Evolutionary conservation across 2,329 filamentous ascomycete genomes (phyloP).

Genomic region (Eutypella sp.): DNA sequence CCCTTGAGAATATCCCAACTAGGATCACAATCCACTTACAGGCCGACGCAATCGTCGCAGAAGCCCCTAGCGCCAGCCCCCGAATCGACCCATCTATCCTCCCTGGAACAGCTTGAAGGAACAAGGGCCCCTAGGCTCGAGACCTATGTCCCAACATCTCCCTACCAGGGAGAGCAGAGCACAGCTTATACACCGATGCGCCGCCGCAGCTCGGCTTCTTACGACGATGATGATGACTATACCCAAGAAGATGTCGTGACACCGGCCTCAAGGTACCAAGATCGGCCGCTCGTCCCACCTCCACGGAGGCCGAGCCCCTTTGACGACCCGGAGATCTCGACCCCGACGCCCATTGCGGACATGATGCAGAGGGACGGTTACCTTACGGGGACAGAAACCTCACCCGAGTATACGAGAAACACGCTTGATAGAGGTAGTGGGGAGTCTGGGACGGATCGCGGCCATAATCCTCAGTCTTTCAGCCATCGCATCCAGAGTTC

Average conservation of each 20-base stretch:
- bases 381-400: not conserved
- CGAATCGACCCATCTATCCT: conserved; percentile 9
- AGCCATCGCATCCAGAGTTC: conserved; percentile 9
- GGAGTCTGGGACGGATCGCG: not conserved
- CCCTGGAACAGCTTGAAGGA: conserved; percentile 8
- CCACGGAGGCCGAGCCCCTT: conserved; percentile 10
- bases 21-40: conserved; percentile 15
- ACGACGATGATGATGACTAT: conserved; percentile 24
- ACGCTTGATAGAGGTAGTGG: conserved; percentile 9
- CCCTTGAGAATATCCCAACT: conserved; percentile 7
- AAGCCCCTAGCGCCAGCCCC: conserved; percentile 8
- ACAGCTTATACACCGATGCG: conserved; percentile 5
- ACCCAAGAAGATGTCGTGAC: conserved; percentile 6
- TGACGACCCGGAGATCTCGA: conserved; percentile 12
- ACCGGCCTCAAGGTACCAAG: conserved; percentile 12
- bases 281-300: conserved; percentile 8
- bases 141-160: conserved; percentile 23
- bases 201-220: conserved; percentile 20
- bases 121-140: conserved; percentile 13
- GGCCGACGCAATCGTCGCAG: conserved; percentile 17
- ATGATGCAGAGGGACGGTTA: conserved; percentile 8
- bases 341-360: conserved; percentile 7
- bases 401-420: conserved; percentile 12
- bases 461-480: conserved; percentile 5
- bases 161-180: conserved; percentile 17